A percentile compares a stretch with the other conserved stretches of the same genome.
These are phyloP conservation scores for Cyclotella cryptica DNA, from an alignment of 108 stramenopile species.

Conservation along the genomic window DNA sequence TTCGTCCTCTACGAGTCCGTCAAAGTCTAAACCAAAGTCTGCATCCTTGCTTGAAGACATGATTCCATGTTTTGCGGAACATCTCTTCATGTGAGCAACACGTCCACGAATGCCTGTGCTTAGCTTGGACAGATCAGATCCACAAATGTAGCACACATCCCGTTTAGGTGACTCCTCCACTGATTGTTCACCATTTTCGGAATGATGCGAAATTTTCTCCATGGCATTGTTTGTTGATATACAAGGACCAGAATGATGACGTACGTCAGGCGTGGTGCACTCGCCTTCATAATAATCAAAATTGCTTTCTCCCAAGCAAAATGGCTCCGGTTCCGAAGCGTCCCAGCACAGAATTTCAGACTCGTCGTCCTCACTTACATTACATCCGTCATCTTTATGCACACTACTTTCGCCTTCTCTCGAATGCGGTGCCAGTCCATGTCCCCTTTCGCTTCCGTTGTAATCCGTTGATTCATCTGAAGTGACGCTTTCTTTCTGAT, in stretches of 20 bases:
- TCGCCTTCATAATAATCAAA: not conserved
- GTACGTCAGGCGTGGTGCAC: too few relatives aligned
- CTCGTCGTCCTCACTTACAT: slow-evolving; percentile 22
- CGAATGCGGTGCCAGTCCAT: too few relatives aligned
- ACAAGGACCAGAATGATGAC: too few relatives aligned
- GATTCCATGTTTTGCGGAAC: slow-evolving; percentile 70
- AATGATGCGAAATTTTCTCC: not conserved
- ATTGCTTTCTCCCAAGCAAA: not conserved
- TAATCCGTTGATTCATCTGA: not conserved
- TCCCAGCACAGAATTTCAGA: slow-evolving; percentile 32
- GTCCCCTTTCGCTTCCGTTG: too few relatives aligned
- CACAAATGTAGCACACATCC: slow-evolving; percentile 77
- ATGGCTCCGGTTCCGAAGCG: slow-evolving; percentile 8
- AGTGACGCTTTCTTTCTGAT: not conserved
- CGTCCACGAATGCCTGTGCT: slow-evolving; percentile 62
- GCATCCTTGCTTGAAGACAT: slow-evolving; percentile 47
- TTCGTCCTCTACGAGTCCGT: not conserved
- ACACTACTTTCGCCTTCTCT: not conserved
- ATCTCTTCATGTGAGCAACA: slow-evolving; percentile 83
- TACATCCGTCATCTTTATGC: not conserved
- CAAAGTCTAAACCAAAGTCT: slow-evolving; percentile 14
- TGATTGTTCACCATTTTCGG: not conserved
- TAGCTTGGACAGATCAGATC: slow-evolving; percentile 53
- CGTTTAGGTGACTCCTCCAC: slow-evolving; percentile 6
- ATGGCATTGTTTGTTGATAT: not conserved